phyloP scores from a whole-genome alignment of 768 basidiomycete genomes.

The Holtermannia corniformis region DNA sequence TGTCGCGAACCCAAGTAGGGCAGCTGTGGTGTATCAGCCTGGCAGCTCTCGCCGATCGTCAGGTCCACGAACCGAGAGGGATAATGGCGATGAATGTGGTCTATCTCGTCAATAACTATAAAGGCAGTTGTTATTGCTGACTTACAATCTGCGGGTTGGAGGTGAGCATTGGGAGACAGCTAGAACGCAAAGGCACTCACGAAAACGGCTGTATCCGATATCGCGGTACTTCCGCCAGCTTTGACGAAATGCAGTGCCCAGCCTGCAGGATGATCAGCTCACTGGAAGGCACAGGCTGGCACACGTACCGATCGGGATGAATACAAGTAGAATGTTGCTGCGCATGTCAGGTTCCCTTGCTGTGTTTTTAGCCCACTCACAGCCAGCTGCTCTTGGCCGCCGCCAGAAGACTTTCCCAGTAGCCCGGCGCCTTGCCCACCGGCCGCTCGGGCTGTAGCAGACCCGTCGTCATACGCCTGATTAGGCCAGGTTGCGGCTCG shows the following conservation, averaged over 20 bases:
- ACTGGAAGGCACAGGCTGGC: conserved; percentile 11
- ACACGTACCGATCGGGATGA: conserved; percentile 45
- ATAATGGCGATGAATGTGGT: conserved; percentile 49
- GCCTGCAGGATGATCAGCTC: conserved; percentile 8
- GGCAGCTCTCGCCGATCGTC: neutral
- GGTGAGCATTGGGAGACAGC: neutral
- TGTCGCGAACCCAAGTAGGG: conserved; percentile 49
- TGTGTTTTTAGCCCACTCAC: conserved; percentile 12
- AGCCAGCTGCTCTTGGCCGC: conserved; percentile 32
- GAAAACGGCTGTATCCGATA: conserved; percentile 47
- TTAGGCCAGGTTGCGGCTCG: conserved; percentile 21
- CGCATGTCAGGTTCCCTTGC: conserved; percentile 33
- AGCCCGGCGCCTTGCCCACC: conserved; percentile 30
- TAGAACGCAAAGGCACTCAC: conserved; percentile 10
- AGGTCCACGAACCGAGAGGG: conserved; percentile 41
- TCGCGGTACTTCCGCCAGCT: conserved; percentile 33
- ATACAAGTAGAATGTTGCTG: conserved; percentile 47
- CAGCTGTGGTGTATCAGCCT: conserved; percentile 34
- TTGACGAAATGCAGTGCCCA: conserved; percentile 48
- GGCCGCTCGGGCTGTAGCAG: conserved; percentile 35
- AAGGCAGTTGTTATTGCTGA: neutral
- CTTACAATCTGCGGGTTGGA: neutral
- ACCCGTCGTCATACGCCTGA: conserved; percentile 36
- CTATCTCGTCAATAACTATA: neutral
- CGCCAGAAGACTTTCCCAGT: conserved; percentile 20